phyloP scores from a whole-genome alignment of 768 basidiomycete genomes.

The Hypholoma fasciculare region DNA sequence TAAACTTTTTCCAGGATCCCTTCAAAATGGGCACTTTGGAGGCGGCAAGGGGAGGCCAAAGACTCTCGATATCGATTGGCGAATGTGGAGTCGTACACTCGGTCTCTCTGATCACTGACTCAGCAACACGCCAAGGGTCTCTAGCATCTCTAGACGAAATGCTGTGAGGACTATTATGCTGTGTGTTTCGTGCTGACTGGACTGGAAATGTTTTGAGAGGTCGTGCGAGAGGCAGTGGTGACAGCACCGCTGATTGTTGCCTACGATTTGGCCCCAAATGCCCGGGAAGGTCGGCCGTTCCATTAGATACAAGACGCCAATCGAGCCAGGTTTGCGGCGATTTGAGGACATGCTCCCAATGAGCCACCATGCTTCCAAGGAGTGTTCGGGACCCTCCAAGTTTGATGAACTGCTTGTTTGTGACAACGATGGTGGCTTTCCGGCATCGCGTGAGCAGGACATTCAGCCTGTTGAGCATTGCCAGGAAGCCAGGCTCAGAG shows the following conservation, averaged over 20 bases:
- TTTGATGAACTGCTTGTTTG: conserved; percentile 40
- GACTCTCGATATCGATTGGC: no score
- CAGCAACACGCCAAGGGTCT: no score
- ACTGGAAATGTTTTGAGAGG: no score
- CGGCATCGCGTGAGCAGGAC: conserved; percentile 53
- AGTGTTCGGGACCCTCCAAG: conserved; percentile 36
- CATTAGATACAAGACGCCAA: conserved; percentile 28
- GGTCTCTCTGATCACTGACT: no score
- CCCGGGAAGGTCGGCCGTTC: conserved; percentile 31
- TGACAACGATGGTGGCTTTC: conserved; percentile 47
- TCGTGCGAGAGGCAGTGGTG: no score
- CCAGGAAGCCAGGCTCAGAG: conserved; percentile 42
- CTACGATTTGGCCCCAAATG: conserved; percentile 4
- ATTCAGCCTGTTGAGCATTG: conserved; percentile 45
- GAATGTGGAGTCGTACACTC: no score
- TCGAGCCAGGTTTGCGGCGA: conserved; percentile 27
- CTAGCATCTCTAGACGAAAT: no score
- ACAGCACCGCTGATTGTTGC: background rate
- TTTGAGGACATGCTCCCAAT: conserved; percentile 21
- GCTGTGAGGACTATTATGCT: no score
- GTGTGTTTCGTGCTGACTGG: no score
- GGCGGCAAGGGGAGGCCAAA: no score
- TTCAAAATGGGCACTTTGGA: no score
- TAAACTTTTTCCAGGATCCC: no score
- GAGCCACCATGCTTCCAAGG: conserved; percentile 36